Evolutionary conservation across 495 filamentous ascomycete genomes (phyloP), one percentile per base, ranked within the genome.

Genomic region (Aspergillus carlsbadensis): DNA sequence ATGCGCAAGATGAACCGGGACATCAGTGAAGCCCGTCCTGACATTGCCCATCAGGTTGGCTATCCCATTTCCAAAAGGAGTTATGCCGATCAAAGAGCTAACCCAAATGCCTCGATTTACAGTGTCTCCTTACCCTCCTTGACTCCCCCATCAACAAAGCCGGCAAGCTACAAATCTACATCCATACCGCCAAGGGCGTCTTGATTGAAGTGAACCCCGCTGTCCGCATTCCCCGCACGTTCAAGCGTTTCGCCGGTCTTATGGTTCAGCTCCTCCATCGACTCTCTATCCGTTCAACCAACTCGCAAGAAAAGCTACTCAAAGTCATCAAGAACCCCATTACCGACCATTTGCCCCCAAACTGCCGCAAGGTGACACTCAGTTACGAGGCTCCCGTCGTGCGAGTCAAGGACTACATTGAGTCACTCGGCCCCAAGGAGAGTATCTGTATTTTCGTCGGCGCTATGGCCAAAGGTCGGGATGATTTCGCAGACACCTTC

Each of bases 1-100:
- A 94, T 98, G 90, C 87, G 95, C 67, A 98, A 97, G 81, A 97
- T 96, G 93, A 95, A 95, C 74, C 79, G 94, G 46, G 94, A 98
- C 65, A 98, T 98, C 63, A 96, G 92, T 67, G 94, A 98, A 68
- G 94, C 94, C 26, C 85, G 94, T 49, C 94, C 94, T 10, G 94
- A 98, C 74, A 98, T 98, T 53, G 93, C 95, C 17, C 94, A 98
- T 68, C 94, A 98, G 91, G 93, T 98, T 76, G 68, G 82, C 48
- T 56, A 42, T 42, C 31, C 8, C n/a, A 35, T 17, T 24, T 15
- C 29, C n/a, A n/a, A n/a, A n/a, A n/a, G n/a, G n/a, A 17, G 11
- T 8, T 1, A 10, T 41, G 29, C 44, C 56, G 15, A 24, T 21
- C 22, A 33, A 52, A 11, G 39, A 22, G 44, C 43, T 64, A 39